phyloP scores from a whole-genome alignment of 225 moss, liverwort and hornwort species.

The Sphagnum contortum region DNA sequence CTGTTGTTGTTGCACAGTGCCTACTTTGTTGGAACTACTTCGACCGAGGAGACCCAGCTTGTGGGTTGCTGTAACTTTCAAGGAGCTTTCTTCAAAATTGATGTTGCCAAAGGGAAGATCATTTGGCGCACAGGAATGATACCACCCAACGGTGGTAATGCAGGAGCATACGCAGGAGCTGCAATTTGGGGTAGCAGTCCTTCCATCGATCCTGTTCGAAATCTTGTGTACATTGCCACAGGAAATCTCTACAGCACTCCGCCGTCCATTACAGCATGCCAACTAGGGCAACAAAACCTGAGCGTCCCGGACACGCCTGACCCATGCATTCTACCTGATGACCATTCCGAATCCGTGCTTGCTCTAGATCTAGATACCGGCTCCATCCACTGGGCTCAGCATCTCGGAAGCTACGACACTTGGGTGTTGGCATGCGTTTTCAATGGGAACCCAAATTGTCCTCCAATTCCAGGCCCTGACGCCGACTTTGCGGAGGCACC shows the following conservation, averaged over 20 bases:
- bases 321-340: slow-evolving; percentile 3
- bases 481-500: slow-evolving; percentile 12
- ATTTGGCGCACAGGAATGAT: slow-evolving; percentile 10
- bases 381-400: slow-evolving; percentile 2
- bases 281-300: slow-evolving; percentile 1
- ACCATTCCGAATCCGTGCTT: slow-evolving; percentile 7
- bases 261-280: slow-evolving; percentile 2
- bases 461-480: slow-evolving; percentile 8
- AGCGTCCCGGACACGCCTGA: slow-evolving; percentile 5
- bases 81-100: slow-evolving; percentile 9
- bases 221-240: slow-evolving; percentile 7
- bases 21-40: slow-evolving; percentile 9
- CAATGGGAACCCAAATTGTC: slow-evolving; percentile 6
- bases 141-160: slow-evolving; percentile 2
- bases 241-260: slow-evolving; percentile 13
- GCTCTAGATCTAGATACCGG: slow-evolving; percentile 7
- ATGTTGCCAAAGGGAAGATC: slow-evolving; percentile 1
- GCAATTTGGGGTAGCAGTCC: slow-evolving; percentile 19
- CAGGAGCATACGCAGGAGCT: slow-evolving; percentile 6
- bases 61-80: slow-evolving; percentile 7
- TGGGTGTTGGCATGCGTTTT: slow-evolving; percentile 6
- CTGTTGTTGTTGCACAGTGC: slow-evolving; percentile 1
- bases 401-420: slow-evolving; percentile 8
- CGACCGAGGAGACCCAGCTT: neutral
- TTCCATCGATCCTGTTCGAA: slow-evolving; percentile 1